These are phyloP conservation scores for Dryadomyces quercus-mongolicae DNA, from an alignment of 2,329 filamentous ascomycete genomes.

Conservation along the genomic window DNA sequence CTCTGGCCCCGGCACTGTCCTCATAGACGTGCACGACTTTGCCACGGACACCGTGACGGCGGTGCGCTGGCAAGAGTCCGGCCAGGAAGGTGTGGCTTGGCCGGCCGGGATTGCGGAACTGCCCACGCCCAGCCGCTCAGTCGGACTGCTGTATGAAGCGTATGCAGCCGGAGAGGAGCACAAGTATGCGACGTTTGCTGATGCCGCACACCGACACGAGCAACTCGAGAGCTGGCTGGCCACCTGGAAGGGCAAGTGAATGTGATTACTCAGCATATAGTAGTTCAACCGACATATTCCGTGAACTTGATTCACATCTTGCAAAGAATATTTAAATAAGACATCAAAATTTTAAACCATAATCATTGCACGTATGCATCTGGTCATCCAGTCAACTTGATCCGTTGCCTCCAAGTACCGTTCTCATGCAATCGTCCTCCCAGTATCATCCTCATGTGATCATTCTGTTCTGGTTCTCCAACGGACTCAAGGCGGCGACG, in stretches of 20 bases:
- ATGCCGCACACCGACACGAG: constrained; percentile 33
- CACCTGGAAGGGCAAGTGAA: neutral
- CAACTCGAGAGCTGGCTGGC: constrained; percentile 24
- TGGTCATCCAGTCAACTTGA: too few relatives aligned
- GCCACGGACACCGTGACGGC: constrained; percentile 29
- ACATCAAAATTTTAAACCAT: neutral
- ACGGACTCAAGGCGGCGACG: constrained; percentile 10
- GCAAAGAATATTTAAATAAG: neutral
- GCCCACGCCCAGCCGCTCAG: constrained; percentile 30
- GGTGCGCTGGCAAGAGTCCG: constrained; percentile 30
- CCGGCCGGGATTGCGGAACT: constrained; percentile 21
- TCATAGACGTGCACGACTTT: constrained; percentile 38
- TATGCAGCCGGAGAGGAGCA: constrained; percentile 25
- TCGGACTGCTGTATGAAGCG: constrained; percentile 44
- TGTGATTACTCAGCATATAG: neutral
- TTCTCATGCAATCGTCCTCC: neutral
- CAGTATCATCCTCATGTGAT: neutral
- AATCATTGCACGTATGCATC: neutral
- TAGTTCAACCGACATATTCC: neutral
- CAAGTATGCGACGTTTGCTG: constrained; percentile 23
- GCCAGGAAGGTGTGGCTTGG: constrained; percentile 23
- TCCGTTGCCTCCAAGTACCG: neutral
- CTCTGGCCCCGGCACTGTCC: constrained; percentile 25
- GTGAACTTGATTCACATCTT: neutral
- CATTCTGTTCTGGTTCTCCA: neutral